Conservation (phyloP, 2,329 filamentous ascomycete genomes). For the Fusarium luffae region DNA sequence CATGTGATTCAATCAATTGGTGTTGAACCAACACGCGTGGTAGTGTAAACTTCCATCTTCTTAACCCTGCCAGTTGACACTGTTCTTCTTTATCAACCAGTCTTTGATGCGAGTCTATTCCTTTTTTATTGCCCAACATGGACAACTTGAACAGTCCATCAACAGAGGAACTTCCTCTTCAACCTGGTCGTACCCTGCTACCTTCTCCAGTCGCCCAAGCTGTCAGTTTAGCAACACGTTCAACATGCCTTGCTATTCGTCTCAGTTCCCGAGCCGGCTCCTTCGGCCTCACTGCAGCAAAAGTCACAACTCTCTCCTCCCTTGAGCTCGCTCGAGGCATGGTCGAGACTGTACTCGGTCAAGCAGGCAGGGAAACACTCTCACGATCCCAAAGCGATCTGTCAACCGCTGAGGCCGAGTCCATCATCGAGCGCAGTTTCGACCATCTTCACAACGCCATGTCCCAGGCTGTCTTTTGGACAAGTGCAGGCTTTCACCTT, state of each 20-base stretch:
- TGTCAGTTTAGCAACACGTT: conserved; percentile 70
- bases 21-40: conserved; percentile 10
- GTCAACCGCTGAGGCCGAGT: conserved; percentile 64
- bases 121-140: conserved; percentile 24
- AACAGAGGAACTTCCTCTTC: conserved; percentile 34
- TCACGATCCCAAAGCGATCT: conserved; percentile 58
- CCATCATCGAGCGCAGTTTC: conserved; percentile 66
- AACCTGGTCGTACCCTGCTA: conserved; percentile 61
- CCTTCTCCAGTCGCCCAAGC: conserved; percentile 67
- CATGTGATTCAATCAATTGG: conserved; percentile 30
- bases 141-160: conserved; percentile 31
- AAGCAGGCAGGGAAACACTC: conserved; percentile 63
- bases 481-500: conserved; percentile 68
- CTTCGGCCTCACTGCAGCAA: conserved; percentile 64
- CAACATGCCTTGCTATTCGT: conserved; percentile 67
- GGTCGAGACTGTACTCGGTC: conserved; percentile 64
- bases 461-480: conserved; percentile 69
- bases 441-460: conserved; percentile 68
- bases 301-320: conserved; percentile 66
- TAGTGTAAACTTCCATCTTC: conserved; percentile 12
- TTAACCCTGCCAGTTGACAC: neutral
- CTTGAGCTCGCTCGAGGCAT: conserved; percentile 67
- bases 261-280: conserved; percentile 63
- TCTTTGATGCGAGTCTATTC: neutral
- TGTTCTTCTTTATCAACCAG: neutral